phyloP scores from a whole-genome alignment of 2,329 filamentous ascomycete species.

The Botrytis galanthina region DNA sequence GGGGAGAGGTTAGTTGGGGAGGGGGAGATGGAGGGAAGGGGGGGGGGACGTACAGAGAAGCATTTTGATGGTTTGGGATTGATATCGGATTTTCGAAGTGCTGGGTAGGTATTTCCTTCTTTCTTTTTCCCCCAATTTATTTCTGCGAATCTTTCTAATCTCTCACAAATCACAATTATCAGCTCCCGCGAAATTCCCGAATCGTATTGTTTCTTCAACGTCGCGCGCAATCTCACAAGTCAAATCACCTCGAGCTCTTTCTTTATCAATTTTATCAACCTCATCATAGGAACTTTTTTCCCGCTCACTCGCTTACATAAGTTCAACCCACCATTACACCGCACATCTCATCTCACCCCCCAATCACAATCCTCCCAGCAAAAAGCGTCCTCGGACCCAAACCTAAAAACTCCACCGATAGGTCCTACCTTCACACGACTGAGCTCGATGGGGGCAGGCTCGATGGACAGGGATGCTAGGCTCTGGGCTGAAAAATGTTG shows the following conservation, averaged over 20 bases:
- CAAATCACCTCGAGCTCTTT: not conserved
- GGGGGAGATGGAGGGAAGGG: no score
- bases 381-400: not conserved
- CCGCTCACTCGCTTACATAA: not conserved
- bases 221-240: not conserved
- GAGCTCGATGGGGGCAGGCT: not conserved
- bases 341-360: not conserved
- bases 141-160: not conserved
- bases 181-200: not conserved
- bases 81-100: not conserved
- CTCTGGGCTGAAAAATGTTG: not conserved
- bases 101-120: not conserved
- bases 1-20: no score
- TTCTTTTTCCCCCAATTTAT: not conserved
- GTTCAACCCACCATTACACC: not conserved
- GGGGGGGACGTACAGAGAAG: conserved; percentile 14
- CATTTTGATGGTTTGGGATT: conserved; percentile 8
- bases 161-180: not conserved
- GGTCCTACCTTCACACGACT: not conserved
- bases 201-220: not conserved
- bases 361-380: not conserved
- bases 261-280: not conserved
- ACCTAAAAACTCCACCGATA: not conserved
- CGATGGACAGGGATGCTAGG: not conserved
- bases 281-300: not conserved